Conservation (phyloP, 2,329 filamentous ascomycete genomes). For the Alternaria sp. region DNA sequence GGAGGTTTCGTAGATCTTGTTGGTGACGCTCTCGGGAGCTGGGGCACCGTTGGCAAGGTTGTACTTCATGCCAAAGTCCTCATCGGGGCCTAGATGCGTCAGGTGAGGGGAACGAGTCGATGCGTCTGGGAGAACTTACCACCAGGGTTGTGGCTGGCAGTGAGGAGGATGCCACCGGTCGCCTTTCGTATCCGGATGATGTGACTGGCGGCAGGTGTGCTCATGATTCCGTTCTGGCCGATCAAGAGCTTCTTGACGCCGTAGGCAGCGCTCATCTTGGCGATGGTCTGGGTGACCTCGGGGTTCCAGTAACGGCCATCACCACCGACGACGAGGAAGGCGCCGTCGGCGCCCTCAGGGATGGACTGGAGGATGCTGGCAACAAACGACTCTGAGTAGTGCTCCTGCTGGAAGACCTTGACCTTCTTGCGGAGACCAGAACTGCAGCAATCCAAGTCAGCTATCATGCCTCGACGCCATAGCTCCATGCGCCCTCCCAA, state of each 20-base stretch:
- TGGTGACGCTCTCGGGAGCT: slow-evolving; percentile 93
- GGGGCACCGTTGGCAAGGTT: slow-evolving; percentile 96
- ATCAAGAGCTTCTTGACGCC: slow-evolving; percentile 99
- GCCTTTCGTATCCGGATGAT: slow-evolving; percentile 94
- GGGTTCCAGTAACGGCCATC: slow-evolving; percentile 98
- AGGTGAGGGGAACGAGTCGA: not conserved
- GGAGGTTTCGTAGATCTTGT: slow-evolving; percentile 95
- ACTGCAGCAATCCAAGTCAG: slow-evolving; percentile 59
- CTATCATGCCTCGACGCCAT: slow-evolving; percentile 21
- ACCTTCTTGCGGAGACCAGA: slow-evolving; percentile 99
- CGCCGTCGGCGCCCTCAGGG: slow-evolving; percentile 86
- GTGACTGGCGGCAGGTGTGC: slow-evolving; percentile 94
- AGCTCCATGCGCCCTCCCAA: slow-evolving; percentile 10
- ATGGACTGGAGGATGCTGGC: slow-evolving; percentile 95
- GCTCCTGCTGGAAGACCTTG: slow-evolving; percentile 90
- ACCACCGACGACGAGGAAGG: slow-evolving; percentile 94
- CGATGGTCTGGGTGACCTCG: slow-evolving; percentile 94
- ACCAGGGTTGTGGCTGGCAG: slow-evolving; percentile 97
- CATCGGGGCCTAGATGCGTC: slow-evolving; percentile 72
- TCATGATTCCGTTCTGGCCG: slow-evolving; percentile 95
- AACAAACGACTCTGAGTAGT: slow-evolving; percentile 97
- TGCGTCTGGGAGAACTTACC: slow-evolving; percentile 66
- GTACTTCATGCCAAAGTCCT: slow-evolving; percentile 99
- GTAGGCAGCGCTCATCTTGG: slow-evolving; percentile 95
- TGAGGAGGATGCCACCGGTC: slow-evolving; percentile 95